Evolutionary conservation across 2,329 filamentous ascomycete genomes (phyloP).

Genomic region (Phyllosticta citrichinensis): DNA sequence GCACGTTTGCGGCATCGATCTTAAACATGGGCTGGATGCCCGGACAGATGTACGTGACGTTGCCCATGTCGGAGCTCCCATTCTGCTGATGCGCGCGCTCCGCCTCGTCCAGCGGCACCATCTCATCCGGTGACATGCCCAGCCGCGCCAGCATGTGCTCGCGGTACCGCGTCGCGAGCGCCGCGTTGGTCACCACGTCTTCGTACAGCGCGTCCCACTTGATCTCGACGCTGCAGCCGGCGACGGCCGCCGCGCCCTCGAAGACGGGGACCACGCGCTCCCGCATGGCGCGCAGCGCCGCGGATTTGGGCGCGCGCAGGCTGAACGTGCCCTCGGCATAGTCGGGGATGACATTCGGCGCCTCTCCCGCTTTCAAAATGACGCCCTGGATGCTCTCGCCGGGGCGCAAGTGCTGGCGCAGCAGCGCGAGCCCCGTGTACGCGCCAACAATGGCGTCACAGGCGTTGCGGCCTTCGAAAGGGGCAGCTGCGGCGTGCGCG

Average conservation of each 20-base stretch:
- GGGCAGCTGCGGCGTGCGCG: slow-evolving; percentile 27
- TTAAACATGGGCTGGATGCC: slow-evolving; percentile 14
- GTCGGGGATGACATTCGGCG: slow-evolving; percentile 31
- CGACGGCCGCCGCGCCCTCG: slow-evolving; percentile 38
- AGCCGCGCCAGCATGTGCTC: neutral
- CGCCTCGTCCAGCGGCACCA: slow-evolving; percentile 5
- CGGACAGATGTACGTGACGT: slow-evolving; percentile 14
- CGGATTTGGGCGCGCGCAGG: slow-evolving; percentile 23
- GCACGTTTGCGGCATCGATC: slow-evolving; percentile 12
- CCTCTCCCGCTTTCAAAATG: slow-evolving; percentile 21
- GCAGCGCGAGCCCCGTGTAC: slow-evolving; percentile 21
- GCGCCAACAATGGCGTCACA: slow-evolving; percentile 19
- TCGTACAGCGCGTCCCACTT: slow-evolving; percentile 7
- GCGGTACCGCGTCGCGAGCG: slow-evolving; percentile 1
- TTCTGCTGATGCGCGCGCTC: neutral
- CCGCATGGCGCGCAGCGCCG: slow-evolving; percentile 20
- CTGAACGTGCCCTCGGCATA: slow-evolving; percentile 29
- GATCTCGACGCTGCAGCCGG: slow-evolving; percentile 26
- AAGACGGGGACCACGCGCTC: slow-evolving; percentile 34
- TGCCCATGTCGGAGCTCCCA: slow-evolving; percentile 15
- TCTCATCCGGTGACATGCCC: neutral
- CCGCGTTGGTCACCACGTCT: slow-evolving; percentile 5
- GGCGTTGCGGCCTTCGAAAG: slow-evolving; percentile 20
- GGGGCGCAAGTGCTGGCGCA: slow-evolving; percentile 30
- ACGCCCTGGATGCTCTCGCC: slow-evolving; percentile 29